These are phyloP conservation scores for Inonotus hispidus DNA, from an alignment of 1,284 basidiomycete species.

Conservation along the genomic window DNA sequence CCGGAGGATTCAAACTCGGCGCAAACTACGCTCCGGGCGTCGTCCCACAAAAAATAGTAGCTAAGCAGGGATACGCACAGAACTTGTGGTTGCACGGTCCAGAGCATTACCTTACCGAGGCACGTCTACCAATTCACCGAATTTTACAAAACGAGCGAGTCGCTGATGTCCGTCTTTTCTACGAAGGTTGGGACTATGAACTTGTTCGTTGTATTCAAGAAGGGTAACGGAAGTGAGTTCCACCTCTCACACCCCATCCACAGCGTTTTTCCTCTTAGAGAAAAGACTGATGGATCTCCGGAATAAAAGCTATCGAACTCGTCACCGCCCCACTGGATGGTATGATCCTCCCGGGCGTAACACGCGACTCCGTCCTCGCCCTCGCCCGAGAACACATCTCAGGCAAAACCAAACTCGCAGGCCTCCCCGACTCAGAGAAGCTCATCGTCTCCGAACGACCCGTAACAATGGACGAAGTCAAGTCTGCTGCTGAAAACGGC, in stretches of 20 bases:
- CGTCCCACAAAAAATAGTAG: conserved; percentile 83
- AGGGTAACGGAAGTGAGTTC: conserved; percentile 65
- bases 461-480: conserved; percentile 87
- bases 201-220: conserved; percentile 82
- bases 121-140: conserved; percentile 20
- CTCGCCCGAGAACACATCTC: conserved; percentile 76
- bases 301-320: conserved; percentile 58
- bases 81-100: conserved; percentile 93
- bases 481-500: conserved; percentile 65
- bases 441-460: conserved; percentile 79
- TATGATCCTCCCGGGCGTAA: conserved; percentile 95
- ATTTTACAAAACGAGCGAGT: neutral
- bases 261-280: neutral
- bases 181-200: conserved; percentile 91
- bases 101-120: conserved; percentile 83
- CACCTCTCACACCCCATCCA: too few species aligned
- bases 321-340: conserved; percentile 92
- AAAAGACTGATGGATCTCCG: neutral
- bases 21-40: conserved; percentile 92
- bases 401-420: conserved; percentile 49
- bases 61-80: conserved; percentile 83
- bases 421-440: conserved; percentile 51
- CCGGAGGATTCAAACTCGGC: conserved; percentile 88
- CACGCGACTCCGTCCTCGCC: conserved; percentile 84
- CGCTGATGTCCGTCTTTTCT: neutral